These are phyloP conservation scores for Penicillium simplicissimum DNA, from an alignment of 495 filamentous ascomycete species.

Conservation along the genomic window DNA sequence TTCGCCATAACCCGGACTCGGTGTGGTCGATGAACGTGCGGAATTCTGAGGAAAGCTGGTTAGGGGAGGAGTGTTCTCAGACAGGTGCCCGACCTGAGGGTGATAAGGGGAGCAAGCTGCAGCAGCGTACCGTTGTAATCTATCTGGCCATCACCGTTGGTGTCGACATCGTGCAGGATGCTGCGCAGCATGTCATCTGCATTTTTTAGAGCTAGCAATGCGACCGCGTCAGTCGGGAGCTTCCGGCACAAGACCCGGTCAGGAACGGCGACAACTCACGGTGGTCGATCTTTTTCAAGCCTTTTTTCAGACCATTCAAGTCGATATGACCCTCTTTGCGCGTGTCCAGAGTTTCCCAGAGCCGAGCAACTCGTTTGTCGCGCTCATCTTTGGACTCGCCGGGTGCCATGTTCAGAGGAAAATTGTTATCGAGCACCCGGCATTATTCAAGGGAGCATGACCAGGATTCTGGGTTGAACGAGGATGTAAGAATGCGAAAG, in stretches of 20 bases:
- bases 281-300: slow-evolving; percentile 86
- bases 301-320: slow-evolving; percentile 76
- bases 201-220: slow-evolving; percentile 79
- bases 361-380: slow-evolving; percentile 72
- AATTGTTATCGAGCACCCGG: slow-evolving; percentile 42
- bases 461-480: slow-evolving; percentile 2
- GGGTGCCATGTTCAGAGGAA: slow-evolving; percentile 45
- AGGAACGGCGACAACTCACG: slow-evolving; percentile 57
- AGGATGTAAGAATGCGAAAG: background rate
- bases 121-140: slow-evolving; percentile 74
- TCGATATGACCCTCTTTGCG: slow-evolving; percentile 76
- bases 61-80: slow-evolving; percentile 18
- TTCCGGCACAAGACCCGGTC: slow-evolving; percentile 28
- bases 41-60: slow-evolving; percentile 64
- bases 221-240: slow-evolving; percentile 32
- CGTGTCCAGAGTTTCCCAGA: slow-evolving; percentile 81
- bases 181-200: slow-evolving; percentile 81
- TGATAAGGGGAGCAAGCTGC: slow-evolving; percentile 14
- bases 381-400: slow-evolving; percentile 69
- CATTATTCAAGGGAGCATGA: slow-evolving; percentile 37
- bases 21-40: slow-evolving; percentile 81
- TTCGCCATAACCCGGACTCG: slow-evolving; percentile 73
- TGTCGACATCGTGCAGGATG: slow-evolving; percentile 79
- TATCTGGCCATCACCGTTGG: slow-evolving; percentile 82
- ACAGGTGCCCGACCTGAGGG: slow-evolving; percentile 12